phyloP scores from a whole-genome alignment of 1,284 basidiomycete genomes.

The Cystobasidium pallidum region DNA sequence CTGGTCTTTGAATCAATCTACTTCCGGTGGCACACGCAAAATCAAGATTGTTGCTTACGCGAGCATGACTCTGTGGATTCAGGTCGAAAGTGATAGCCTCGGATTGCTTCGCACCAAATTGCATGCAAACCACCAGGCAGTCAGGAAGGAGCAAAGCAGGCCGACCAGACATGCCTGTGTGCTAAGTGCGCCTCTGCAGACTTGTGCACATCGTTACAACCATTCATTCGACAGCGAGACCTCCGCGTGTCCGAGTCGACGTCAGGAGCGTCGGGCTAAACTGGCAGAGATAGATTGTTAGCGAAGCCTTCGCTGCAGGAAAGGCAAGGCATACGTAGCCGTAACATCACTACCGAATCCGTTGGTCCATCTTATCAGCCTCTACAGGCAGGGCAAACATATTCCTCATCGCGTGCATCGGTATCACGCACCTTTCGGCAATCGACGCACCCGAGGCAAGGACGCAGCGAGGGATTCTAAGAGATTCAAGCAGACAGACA shows the following conservation, averaged over 20 bases:
- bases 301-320: neutral
- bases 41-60: neutral
- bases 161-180: neutral
- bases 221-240: neutral
- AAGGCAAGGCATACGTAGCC: neutral
- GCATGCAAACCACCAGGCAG: neutral
- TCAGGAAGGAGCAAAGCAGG: neutral
- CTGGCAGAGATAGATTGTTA: neutral
- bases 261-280: neutral
- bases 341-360: neutral
- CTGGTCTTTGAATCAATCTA: too few species aligned
- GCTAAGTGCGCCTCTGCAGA: neutral
- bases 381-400: neutral
- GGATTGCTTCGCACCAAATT: neutral
- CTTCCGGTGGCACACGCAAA: too few species aligned
- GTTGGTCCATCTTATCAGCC: neutral
- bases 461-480: neutral
- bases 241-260: too few species aligned
- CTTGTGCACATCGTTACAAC: too few species aligned
- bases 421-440: neutral
- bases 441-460: slow-evolving; percentile 14
- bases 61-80: neutral
- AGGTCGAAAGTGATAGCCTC: neutral
- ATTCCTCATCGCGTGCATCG: neutral
- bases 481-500: neutral